Evolutionary conservation across 805 yeast genomes (phyloP), one percentile per base, ranked within the genome.

Genomic region (Candida palmyrensis): DNA sequence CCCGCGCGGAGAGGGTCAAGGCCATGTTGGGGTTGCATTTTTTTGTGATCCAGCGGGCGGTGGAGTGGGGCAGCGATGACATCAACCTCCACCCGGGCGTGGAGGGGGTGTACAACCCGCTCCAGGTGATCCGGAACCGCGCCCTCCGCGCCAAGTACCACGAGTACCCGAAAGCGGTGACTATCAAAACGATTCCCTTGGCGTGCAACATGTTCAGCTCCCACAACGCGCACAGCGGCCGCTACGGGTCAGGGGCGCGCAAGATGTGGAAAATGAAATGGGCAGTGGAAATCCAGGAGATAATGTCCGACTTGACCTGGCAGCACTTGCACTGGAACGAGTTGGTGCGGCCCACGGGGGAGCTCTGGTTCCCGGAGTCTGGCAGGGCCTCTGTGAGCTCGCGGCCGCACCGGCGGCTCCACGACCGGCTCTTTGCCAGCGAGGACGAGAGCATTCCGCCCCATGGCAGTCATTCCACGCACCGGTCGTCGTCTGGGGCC

Each of bases 51-150:
- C 75, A 71, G 41, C 55, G 69, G 37, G 57, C 60, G 17, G 57
- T 66, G 22, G 57, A 56, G 7, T 41, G 45, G 39, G 44, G 4
- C 18, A 31, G 2, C 50, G 48, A 14, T 13, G 27, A 13, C 9
- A 18, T 12, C 12, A 36, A 29, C 19, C 21, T 28, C 3, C 69
- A 71, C 41, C 69, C 66, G 2, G 75, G 73, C 2, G 71, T 82
- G 3, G 86, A 79, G 36, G 84, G 81, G 2, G 71, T 74, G 3
- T 87, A 79, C 61, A 87, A 87, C 49, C 96, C 96, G 3, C 59
- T 87, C 27, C 95, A 85, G 55, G 71, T 79, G n/a, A 75, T 87
- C 18, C 61, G 96, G 36, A 82, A 86, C 55, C 66, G 95, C 37
- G 67, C 66, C 43, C 50, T 80, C 3, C 55, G 84, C 33, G 68